Percentiles rank a stretch among this genome's conserved stretches.
Evolutionary conservation across 257 asterid species (phyloP).

Genomic region (Paulownia fortunei): DNA sequence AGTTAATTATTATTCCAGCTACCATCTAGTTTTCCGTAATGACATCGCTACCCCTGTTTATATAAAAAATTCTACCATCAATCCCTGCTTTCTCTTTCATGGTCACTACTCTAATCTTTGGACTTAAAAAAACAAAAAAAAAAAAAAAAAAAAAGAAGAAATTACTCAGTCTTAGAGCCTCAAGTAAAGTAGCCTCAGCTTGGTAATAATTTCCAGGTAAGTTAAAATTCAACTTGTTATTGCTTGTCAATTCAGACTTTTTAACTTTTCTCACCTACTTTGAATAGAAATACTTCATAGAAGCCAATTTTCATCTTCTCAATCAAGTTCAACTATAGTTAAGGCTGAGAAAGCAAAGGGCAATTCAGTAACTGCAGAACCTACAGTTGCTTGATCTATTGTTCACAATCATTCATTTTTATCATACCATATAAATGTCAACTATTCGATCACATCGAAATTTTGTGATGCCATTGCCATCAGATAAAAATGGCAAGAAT

Average conservation of each 20-base stretch:
- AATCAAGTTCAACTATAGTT: not conserved
- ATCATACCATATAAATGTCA: constrained; percentile 6
- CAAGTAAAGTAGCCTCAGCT: no score
- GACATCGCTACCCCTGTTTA: constrained; percentile 9
- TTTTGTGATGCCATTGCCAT: not conserved
- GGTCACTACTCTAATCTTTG: no score
- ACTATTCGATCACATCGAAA: constrained; percentile 17
- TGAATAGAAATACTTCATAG: no score
- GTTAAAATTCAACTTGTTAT: no score
- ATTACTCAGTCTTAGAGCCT: no score
- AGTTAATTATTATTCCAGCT: not conserved
- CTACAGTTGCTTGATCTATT: not conserved
- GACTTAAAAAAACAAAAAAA: no score
- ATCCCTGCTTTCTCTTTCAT: no score
- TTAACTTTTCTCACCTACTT: no score
- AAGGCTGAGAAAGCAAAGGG: constrained; percentile 25
- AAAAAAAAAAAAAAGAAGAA: no score
- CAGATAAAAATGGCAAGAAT: constrained; percentile 34
- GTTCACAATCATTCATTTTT: not conserved
- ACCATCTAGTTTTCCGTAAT: not conserved
- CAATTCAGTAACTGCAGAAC: constrained; percentile 36
- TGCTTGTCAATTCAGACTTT: no score
- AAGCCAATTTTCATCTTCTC: no score
- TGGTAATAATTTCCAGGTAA: no score
- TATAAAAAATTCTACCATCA: not conserved